Percentiles rank a stretch among this genome's conserved stretches.
phyloP scores from a whole-genome alignment of 2,329 filamentous ascomycete species.

The Phyllosticta citriasiana region DNA sequence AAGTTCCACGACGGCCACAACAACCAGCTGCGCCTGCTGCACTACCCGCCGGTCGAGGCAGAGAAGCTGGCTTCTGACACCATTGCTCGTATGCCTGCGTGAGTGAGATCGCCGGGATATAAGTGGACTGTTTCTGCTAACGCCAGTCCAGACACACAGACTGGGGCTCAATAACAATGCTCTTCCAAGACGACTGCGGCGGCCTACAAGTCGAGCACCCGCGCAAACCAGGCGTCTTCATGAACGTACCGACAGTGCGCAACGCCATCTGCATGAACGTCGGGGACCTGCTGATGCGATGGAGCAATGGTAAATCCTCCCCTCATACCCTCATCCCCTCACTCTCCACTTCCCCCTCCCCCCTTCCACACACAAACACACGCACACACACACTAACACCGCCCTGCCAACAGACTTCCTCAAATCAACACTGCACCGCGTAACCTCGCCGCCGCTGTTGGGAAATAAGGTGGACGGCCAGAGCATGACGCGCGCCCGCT shows the following conservation, averaged over 20 bases:
- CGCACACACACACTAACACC: neutral
- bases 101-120: no score
- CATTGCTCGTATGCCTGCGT: constrained; percentile 39
- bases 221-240: neutral
- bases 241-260: constrained; percentile 1
- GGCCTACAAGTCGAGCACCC: constrained; percentile 37
- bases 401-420: neutral
- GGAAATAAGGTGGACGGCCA: constrained; percentile 19
- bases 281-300: constrained; percentile 7
- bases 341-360: neutral
- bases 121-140: no score
- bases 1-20: constrained; percentile 45
- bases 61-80: constrained; percentile 33
- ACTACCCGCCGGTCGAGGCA: constrained; percentile 44
- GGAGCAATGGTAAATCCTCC: constrained; percentile 4
- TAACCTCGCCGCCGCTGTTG: constrained; percentile 1
- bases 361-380: neutral
- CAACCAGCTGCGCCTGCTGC: constrained; percentile 51
- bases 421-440: constrained; percentile 8
- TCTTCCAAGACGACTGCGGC: constrained; percentile 45
- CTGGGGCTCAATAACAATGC: constrained; percentile 34
- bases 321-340: neutral
- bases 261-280: constrained; percentile 10
- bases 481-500: constrained; percentile 41
- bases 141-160: constrained; percentile 35